Conservation (phyloP, 139 green algal species). For the Spirogloea muscicola region DNA sequence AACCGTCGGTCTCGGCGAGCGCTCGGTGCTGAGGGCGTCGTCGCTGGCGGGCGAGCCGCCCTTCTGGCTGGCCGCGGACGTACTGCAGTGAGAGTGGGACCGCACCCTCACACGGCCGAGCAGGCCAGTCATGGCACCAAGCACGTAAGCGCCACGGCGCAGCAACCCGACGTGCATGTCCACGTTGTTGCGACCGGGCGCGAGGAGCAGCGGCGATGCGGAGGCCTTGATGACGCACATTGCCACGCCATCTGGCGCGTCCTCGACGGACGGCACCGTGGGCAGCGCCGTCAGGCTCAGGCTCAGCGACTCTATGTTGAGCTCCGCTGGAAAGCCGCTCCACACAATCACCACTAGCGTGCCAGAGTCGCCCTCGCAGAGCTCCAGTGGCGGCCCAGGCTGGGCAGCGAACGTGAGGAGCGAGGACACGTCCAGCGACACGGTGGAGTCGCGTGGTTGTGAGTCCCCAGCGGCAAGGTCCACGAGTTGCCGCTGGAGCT, state of each 20-base stretch:
- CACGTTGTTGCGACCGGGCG: conserved; percentile 29
- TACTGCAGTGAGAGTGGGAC: conserved; percentile 3
- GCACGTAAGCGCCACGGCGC: conserved; percentile 34
- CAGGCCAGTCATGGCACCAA: conserved; percentile 13
- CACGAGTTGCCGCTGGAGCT: no score
- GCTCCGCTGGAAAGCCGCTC: conserved; percentile 24
- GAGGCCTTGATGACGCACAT: no score
- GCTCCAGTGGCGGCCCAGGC: conserved; percentile 5
- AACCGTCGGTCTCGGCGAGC: not conserved
- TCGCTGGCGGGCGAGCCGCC: conserved; percentile 17
- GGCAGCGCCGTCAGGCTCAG: conserved; percentile 25
- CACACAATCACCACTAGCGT: conserved; percentile 11
- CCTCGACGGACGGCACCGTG: no score
- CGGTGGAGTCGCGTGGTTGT: no score
- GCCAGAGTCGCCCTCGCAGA: conserved; percentile 35
- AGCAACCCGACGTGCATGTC: conserved; percentile 15
- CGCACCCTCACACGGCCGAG: conserved; percentile 25
- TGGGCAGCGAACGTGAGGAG: conserved; percentile 15
- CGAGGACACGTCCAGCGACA: conserved; percentile 10
- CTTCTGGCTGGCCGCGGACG: conserved; percentile 1
- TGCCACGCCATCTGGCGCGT: no score
- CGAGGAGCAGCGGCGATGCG: no score
- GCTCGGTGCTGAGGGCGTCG: conserved; percentile 26
- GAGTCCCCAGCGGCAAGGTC: no score
- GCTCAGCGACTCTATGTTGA: conserved; percentile 16